Conservation (phyloP, 495 filamentous ascomycete genomes). For the Tirmania nivea region DNA sequence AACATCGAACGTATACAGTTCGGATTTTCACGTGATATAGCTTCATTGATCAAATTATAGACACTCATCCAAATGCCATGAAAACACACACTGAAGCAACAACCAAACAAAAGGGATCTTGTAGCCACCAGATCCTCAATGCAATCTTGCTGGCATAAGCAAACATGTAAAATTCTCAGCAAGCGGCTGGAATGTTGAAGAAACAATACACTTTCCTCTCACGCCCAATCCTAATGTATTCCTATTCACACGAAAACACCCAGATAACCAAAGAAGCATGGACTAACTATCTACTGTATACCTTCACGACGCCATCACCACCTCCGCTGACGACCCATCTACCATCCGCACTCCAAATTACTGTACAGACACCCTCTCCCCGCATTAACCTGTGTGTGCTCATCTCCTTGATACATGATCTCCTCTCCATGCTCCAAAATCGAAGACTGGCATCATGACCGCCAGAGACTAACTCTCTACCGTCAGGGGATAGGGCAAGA, state of each 20-base stretch:
- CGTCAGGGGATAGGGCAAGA: conserved; percentile 75
- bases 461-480: conserved; percentile 80
- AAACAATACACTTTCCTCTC: conserved; percentile 3
- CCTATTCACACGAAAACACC: not conserved
- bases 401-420: conserved; percentile 81
- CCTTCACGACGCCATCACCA: conserved; percentile 93
- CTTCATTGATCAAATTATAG: too few relatives aligned
- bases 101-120: too few relatives aligned
- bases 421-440: conserved; percentile 95
- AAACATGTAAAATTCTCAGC: too few relatives aligned
- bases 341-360: conserved; percentile 86
- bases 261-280: not conserved
- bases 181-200: too few relatives aligned
- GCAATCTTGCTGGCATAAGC: too few relatives aligned
- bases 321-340: conserved; percentile 85
- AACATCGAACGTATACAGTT: too few relatives aligned
- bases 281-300: conserved; percentile 43
- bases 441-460: conserved; percentile 86
- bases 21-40: too few relatives aligned
- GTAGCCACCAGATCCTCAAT: too few relatives aligned
- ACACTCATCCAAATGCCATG: too few relatives aligned
- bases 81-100: too few relatives aligned
- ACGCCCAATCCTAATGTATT: not conserved
- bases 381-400: conserved; percentile 78
- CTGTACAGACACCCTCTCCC: conserved; percentile 78